Evolutionary conservation across 1,139 yeast genomes (phyloP).

Genomic region (Yamadazyma friedrichii): DNA sequence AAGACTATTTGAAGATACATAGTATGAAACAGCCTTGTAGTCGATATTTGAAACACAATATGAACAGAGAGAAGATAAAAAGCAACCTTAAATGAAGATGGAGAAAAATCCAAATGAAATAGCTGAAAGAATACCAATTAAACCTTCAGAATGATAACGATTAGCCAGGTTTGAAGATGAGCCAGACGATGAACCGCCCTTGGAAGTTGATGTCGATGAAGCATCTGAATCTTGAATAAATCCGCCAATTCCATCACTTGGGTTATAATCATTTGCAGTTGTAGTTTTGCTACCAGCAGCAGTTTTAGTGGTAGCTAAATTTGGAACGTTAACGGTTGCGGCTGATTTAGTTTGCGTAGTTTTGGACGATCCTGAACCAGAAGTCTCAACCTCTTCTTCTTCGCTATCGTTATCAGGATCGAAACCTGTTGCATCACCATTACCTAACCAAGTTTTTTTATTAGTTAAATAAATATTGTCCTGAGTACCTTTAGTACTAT

Average conservation of each 20-base stretch:
- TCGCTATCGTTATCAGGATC: slow-evolving; percentile 46
- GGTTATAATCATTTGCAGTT: slow-evolving; percentile 15
- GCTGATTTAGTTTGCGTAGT: slow-evolving; percentile 14
- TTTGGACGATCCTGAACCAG: slow-evolving; percentile 14
- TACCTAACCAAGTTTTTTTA: slow-evolving; percentile 58
- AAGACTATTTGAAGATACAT: neutral
- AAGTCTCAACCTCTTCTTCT: slow-evolving; percentile 13
- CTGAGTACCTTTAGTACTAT: slow-evolving; percentile 44
- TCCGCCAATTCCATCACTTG: slow-evolving; percentile 31
- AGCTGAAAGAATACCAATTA: slow-evolving; percentile 19
- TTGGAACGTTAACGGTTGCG: slow-evolving; percentile 12
- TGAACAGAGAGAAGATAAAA: too few relatives aligned
- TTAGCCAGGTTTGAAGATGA: slow-evolving; percentile 5
- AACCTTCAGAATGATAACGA: slow-evolving; percentile 8
- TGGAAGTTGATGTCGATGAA: slow-evolving; percentile 15
- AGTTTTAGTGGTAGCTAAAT: slow-evolving; percentile 10
- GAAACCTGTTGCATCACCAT: slow-evolving; percentile 62
- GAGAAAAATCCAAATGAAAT: slow-evolving; percentile 20
- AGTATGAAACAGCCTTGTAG: neutral
- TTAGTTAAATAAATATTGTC: slow-evolving; percentile 57
- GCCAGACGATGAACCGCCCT: too few relatives aligned
- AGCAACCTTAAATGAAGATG: neutral
- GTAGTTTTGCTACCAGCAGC: slow-evolving; percentile 13
- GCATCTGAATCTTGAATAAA: slow-evolving; percentile 31
- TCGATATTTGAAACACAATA: neutral